Conservation (phyloP, 106 monocot genomes). For the Apostasia ramifera region DNA sequence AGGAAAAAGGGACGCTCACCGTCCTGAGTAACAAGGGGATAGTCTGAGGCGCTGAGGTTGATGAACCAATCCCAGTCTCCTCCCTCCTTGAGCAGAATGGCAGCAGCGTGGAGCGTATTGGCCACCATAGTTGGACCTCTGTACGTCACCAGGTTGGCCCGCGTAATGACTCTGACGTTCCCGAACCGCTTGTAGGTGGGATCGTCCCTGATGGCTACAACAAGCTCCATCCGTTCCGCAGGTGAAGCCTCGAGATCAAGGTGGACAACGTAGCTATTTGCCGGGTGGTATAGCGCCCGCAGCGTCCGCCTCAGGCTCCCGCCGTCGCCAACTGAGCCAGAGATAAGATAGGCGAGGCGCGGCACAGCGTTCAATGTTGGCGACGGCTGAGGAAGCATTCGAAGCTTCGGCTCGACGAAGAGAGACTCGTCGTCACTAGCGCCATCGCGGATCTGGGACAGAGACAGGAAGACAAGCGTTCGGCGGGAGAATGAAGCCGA, state of each 20-base stretch:
- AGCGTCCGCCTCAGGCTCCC: constrained; percentile 16
- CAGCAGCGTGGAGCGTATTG: constrained; percentile 58
- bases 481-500: constrained; percentile 2
- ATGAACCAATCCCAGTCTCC: constrained; percentile 68
- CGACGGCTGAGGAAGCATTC: neutral
- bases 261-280: constrained; percentile 32
- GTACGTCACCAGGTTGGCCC: constrained; percentile 48
- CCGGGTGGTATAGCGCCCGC: constrained; percentile 28
- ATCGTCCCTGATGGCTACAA: constrained; percentile 10
- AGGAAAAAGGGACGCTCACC: constrained; percentile 19
- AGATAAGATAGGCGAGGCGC: constrained; percentile 40
- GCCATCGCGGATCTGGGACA: neutral
- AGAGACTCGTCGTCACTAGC: constrained; percentile 2
- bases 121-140: constrained; percentile 66
- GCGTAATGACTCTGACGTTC: constrained; percentile 30
- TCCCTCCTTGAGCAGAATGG: constrained; percentile 35
- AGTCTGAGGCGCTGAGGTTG: constrained; percentile 64
- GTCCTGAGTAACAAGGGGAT: constrained; percentile 61
- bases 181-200: constrained; percentile 15
- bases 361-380: constrained; percentile 8
- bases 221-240: constrained; percentile 29
- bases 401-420: constrained; percentile 42
- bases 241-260: constrained; percentile 35
- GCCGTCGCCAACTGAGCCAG: constrained; percentile 40
- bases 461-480: neutral